Evolutionary conservation across 2,329 filamentous ascomycete genomes (phyloP), one percentile per base, ranked within the genome.

Genomic region (Fusarium verticillioides): DNA sequence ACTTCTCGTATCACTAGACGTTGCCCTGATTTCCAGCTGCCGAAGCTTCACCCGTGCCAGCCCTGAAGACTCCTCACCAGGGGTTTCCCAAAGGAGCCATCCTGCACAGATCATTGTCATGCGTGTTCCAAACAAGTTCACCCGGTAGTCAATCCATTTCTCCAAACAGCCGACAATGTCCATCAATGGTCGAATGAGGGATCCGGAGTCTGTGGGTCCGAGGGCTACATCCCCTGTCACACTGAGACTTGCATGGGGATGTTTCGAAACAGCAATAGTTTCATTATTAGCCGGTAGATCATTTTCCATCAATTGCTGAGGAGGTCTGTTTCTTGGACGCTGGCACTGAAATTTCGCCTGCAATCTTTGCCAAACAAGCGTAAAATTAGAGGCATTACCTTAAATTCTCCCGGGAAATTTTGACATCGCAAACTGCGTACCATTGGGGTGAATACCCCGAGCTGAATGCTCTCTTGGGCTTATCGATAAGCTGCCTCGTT

Each of bases 241-340:
- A n/a, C 40, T 49, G 40, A 36, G 54, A 50, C 62, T 60, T 52
- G 30, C 40, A 47, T 49, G 54, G 34, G 62, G 62, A 26, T 66
- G 64, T 60, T 66, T 67, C 64, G 47, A 67, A 66, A 66, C 64
- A 37, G 43, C 47, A 67, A 46, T 40, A 66, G 62, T 66, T 66
- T 67, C 64, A 52, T 36, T 32, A 44, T 66, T 50, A 58, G 40
- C 54, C 47, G 40, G 44, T 36, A n/a, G 50, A 52, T 60, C 52
- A 66, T 26, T 66, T 60, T 60, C 64, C 62, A 28, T 58, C 39
- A 36, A 66, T 60, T 60, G 28, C 9, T 52, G 32, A 44, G 19
- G 34, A 26, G 18, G n/a, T 16, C 39, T 36, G 62, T 60, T 67
- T 43, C 12, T 43, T 15, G 36, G 36, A 60, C 21, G 32, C 10